These are phyloP conservation scores for Fusarium haematococcum DNA, from an alignment of 2,329 filamentous ascomycete species.

Conservation along the genomic window DNA sequence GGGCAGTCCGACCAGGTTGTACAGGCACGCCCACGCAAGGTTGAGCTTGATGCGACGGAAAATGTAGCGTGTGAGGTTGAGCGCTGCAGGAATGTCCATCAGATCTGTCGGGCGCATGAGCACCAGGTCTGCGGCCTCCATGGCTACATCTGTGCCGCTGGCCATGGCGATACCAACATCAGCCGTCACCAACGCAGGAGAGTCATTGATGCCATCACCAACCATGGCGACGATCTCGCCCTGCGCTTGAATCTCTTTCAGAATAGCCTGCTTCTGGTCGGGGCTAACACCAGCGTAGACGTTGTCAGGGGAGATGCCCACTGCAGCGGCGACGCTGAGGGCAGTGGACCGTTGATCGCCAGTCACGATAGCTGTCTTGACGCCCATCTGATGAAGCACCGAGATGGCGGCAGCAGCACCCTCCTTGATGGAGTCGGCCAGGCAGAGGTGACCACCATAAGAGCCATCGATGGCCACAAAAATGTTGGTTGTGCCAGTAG, in stretches of 20 bases:
- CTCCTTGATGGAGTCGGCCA: constrained; percentile 92
- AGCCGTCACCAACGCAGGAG: constrained; percentile 91
- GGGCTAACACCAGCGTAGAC: constrained; percentile 92
- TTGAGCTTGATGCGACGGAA: constrained; percentile 96
- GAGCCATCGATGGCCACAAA: constrained; percentile 87
- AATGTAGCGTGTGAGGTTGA: constrained; percentile 85
- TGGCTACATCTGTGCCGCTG: constrained; percentile 94
- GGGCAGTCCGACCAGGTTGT: constrained; percentile 91
- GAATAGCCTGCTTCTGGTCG: constrained; percentile 88
- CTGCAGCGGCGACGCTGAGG: constrained; percentile 81
- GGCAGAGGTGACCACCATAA: constrained; percentile 85
- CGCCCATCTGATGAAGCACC: constrained; percentile 85
- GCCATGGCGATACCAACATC: constrained; percentile 94
- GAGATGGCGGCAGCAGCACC: constrained; percentile 84
- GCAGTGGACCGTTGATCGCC: constrained; percentile 91
- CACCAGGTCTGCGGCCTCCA: constrained; percentile 96
- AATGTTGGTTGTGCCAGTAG: constrained; percentile 86
- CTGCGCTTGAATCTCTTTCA: constrained; percentile 78
- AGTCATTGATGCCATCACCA: constrained; percentile 98
- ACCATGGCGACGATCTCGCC: constrained; percentile 94
- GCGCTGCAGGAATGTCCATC: constrained; percentile 89
- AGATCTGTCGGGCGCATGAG: constrained; percentile 94
- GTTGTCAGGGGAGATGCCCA: constrained; percentile 81
- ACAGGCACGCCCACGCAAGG: constrained; percentile 90
- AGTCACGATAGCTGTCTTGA: constrained; percentile 91